Evolutionary conservation across 2,329 filamentous ascomycete species (phyloP), one percentile per base, ranked within the genome.

Genomic region (Aspergillus awamori): DNA sequence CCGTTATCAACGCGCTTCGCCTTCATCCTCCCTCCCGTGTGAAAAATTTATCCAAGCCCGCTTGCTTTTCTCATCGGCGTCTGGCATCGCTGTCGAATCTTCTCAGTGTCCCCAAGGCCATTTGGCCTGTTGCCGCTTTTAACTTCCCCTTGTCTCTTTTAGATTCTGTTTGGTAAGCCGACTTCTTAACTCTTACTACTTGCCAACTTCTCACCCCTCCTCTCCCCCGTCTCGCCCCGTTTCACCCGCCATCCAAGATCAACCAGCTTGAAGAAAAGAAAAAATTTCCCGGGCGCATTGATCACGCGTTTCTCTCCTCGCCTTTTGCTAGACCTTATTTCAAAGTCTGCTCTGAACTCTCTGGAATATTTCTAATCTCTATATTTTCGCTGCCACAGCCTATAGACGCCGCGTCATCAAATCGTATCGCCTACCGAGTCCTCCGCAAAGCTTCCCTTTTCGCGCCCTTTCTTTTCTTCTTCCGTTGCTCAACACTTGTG

Each of bases 401-500:
- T 59, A 73, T 74, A 74, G 65, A 62, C 67, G 64, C 71, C 70
- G 70, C 70, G 70, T 74, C 68, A 74, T 71, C 66, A 67, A 67
- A 66, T 68, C 65, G 64, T 70, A 69, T 65, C 64, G 61, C 65
- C 33, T 58, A 64, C 63, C 68, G 65, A 72, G 63, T 64, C 59
- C 70, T 69, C 63, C 71, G 67, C 69, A 70, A 72, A 63, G 66
- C 61, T 66, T 64, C 65, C 63, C 71, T 71, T 36, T 36, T 71
- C 67, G 68, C 67, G 61, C 69, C 67, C 66, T 67, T 72, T 62
- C 59, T 60, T 61, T 69, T 69, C 62, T 63, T 58, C 38, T 55
- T 61, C 52, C 54, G 59, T 61, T 63, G 65, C 58, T 57, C 58
- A 45, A 63, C 65, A 62, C 63, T 54, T 63, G 65, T 68, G 59